Evolutionary conservation across 805 yeast species (phyloP), one percentile per base, ranked within the genome.

Genomic region (Zygotorulaspora sp.): DNA sequence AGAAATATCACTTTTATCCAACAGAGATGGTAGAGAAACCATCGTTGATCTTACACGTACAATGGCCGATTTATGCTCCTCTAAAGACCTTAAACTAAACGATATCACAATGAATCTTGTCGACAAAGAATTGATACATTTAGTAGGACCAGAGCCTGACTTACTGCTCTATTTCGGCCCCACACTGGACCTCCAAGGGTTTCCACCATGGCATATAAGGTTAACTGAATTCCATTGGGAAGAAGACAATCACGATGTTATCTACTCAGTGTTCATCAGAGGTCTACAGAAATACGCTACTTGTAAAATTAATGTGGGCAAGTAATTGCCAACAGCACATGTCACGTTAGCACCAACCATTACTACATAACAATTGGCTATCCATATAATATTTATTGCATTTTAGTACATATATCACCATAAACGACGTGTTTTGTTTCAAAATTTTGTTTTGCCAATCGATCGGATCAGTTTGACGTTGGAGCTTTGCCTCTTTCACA

Each of bases 131-230:
- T 68, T 83, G 44, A 68, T 69, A 25, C 85, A 78, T 50, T 67
- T 87, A 36, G 92, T 88, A 11, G 92, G 96, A 1, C 72, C 71
- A n/a, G 98, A 92, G 58, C 97, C 98, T 0, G 98, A 92, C 58
- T 71, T 92, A 46, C 67, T 92, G 32, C 68, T 92, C 20, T 65
- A 84, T 36, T 92, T 90, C 59, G 87, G 87, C 14, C 95, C 97
- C n/a, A 70, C 72, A 9, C 68, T 92, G 46, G 95, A 88, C 58
- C 71, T 92, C 34, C 95, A 88, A 62, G 97, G 95, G 12, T 92
- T 80, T 61, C 97, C 97, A 14, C 98, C 98, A 19, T 92, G 98
- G 98, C 97, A 90, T 57, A 77, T 87, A 23, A 75, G 98, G 45
- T 72, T 94, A 36, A 76, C 88, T 5, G 98, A 92, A 57, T 77